Conservation (phyloP, 225 moss, liverwort and hornwort species). For the Marchantia polymorpha region DNA sequence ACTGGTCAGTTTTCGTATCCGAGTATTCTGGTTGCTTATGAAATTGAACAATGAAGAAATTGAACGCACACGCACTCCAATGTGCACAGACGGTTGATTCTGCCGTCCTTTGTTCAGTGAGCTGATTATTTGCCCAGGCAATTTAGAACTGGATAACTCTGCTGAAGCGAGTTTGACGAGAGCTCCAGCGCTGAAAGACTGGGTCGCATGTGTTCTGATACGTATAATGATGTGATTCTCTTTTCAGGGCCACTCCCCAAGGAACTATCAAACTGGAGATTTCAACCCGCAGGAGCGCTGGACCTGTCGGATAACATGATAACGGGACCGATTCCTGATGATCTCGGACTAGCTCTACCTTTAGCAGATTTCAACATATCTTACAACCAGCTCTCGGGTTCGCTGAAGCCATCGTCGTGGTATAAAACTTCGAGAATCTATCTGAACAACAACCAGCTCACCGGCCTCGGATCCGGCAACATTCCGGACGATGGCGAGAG, state of each 20-base stretch:
- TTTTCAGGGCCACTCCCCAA: slow-evolving; percentile 22
- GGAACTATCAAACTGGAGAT: slow-evolving; percentile 9
- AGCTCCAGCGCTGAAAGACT: neutral
- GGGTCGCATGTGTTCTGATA: neutral
- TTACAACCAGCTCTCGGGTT: slow-evolving; percentile 28
- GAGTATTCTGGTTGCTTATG: neutral
- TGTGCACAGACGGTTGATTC: no score
- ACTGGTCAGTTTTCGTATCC: neutral
- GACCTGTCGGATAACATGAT: slow-evolving; percentile 30
- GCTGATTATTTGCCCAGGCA: no score
- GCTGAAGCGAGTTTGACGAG: neutral
- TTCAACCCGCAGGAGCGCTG: neutral
- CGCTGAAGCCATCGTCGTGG: slow-evolving; percentile 24
- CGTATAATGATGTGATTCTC: neutral
- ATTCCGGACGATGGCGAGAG: slow-evolving; percentile 17
- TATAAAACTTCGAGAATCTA: neutral
- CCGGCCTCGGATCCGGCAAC: slow-evolving; percentile 26
- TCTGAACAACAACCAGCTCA: slow-evolving; percentile 31
- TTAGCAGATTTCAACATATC: slow-evolving; percentile 24
- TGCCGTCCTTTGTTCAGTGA: no score
- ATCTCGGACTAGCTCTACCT: neutral
- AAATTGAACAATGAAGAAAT: neutral
- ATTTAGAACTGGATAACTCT: no score
- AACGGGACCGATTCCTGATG: slow-evolving; percentile 23
- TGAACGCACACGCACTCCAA: neutral